Base-by-base conservation (phyloP, 106 monocot genomes). In the Ottelia alismoides region DNA sequence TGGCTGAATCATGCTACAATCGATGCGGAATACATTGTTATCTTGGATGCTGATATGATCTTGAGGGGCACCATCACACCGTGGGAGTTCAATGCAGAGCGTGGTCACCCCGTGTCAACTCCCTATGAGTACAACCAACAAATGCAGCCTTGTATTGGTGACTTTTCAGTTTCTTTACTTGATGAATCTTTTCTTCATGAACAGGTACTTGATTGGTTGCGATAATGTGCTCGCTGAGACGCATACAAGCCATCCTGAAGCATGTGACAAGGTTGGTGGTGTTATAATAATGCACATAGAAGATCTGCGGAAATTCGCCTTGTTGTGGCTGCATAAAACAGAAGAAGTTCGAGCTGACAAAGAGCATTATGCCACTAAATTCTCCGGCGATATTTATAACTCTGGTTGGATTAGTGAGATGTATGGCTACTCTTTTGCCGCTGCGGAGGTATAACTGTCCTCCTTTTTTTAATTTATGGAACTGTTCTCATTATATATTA, bases 331-430 rank as follows among this genome's bases (percentile, higher is more conserved):
- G 49, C 96, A 90, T 63, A 98, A 98, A 48, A 84, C 89, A 27
- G 89, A 85, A 61, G 96, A 98, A 59, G 96, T 98, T 73, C 84
- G 96, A 45, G 89, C 90, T 51, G 96, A 98, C 65, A 85, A 74
- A 79, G 74, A 73, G 60, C 89, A 90, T 53, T 90, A 90, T 79
- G 89, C 69, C 31, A 98, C 85, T 20, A 90, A 98, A n/a, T 74
- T 85, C 50, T 83, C 82, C 49, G 96, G 96, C 11, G 89, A 89
- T 65, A 74, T 98, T 45, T 89, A 89, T 79, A 57, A 45, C 19
- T 76, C 89, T 70, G 96, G 96, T 28, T 98, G 96, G 96, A 98
- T 98, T 53, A 98, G 96, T 46, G 96, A 98, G 65, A 98, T 98
- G 96, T 98, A 98, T 72, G 96, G 96, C 47, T 98, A 98, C 62